Evolutionary conservation across 2,329 filamentous ascomycete species (phyloP).

Genomic region (Sarocladium oryzae): DNA sequence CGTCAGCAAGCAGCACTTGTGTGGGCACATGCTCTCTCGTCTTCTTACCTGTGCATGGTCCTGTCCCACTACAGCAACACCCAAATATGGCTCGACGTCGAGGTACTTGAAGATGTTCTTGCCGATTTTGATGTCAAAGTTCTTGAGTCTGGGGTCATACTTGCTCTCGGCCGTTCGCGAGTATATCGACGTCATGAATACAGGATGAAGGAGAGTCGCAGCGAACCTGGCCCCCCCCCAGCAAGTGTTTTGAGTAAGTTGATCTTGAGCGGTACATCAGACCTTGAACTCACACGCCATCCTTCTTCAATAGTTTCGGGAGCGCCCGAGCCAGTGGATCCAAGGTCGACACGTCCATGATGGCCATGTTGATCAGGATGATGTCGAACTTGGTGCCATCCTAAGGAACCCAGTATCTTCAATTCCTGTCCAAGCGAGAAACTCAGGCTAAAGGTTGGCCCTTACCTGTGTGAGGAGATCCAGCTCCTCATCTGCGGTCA

Average conservation of each 20-base stretch:
- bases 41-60: constrained; percentile 13
- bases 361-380: constrained; percentile 41
- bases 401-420: too few relatives aligned
- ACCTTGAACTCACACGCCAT: constrained; percentile 30
- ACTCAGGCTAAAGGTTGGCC: too few relatives aligned
- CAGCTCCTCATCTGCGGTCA: constrained; percentile 28
- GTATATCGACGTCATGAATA: constrained; percentile 40
- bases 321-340: constrained; percentile 34
- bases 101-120: constrained; percentile 36
- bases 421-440: too few relatives aligned
- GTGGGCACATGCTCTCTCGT: background rate
- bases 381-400: constrained; percentile 30
- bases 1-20: background rate
- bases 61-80: constrained; percentile 28
- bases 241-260: background rate
- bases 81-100: constrained; percentile 30
- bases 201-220: constrained; percentile 40
- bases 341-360: constrained; percentile 40
- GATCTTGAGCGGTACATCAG: background rate
- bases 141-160: constrained; percentile 28
- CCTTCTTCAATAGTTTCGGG: constrained; percentile 31
- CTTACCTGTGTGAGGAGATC: constrained; percentile 15
- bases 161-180: constrained; percentile 31
- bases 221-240: constrained; percentile 28
- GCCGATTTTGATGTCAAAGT: constrained; percentile 26